A percentile compares a stretch with the other conserved stretches of the same genome.
These are phyloP conservation scores for Rehmannia glutinosa DNA, from an alignment of 257 asterid genomes.

Conservation along the genomic window DNA sequence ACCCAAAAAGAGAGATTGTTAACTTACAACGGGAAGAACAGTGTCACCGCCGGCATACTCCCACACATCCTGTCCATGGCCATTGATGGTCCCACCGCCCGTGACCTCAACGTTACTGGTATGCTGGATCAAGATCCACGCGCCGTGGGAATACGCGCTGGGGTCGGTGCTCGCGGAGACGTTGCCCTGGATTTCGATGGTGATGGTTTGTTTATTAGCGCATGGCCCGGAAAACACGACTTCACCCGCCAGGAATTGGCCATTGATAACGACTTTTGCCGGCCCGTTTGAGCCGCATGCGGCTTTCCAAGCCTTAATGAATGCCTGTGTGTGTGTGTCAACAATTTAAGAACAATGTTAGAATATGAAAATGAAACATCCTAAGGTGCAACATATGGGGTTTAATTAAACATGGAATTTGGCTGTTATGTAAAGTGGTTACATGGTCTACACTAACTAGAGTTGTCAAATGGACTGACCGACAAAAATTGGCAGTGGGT, in stretches of 20 bases:
- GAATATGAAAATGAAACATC: background rate
- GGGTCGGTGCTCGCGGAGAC: constrained; percentile 42
- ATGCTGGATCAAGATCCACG: constrained; percentile 43
- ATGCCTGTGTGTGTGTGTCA: constrained; percentile 31
- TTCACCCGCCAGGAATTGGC: constrained; percentile 39
- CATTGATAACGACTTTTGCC: constrained; percentile 35
- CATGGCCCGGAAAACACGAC: constrained; percentile 59
- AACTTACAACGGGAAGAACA: constrained; percentile 55
- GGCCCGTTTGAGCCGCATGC: constrained; percentile 39
- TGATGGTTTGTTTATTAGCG: constrained; percentile 25
- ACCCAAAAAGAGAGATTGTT: too few relatives aligned
- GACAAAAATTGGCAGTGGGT: too few relatives aligned
- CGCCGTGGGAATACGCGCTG: constrained; percentile 25
- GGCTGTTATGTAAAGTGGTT: too few relatives aligned
- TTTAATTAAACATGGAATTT: background rate
- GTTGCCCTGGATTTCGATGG: constrained; percentile 51
- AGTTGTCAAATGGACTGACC: too few relatives aligned
- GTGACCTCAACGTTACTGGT: constrained; percentile 34
- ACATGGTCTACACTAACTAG: too few relatives aligned
- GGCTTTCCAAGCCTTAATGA: constrained; percentile 49
- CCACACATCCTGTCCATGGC: constrained; percentile 41
- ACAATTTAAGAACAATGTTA: too few relatives aligned
- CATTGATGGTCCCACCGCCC: constrained; percentile 69
- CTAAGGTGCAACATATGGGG: background rate
- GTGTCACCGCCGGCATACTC: constrained; percentile 10